Percentiles rank a stretch among this genome's conserved stretches.
phyloP scores from a whole-genome alignment of 345 rosid genomes.

The Litchi chinensis region DNA sequence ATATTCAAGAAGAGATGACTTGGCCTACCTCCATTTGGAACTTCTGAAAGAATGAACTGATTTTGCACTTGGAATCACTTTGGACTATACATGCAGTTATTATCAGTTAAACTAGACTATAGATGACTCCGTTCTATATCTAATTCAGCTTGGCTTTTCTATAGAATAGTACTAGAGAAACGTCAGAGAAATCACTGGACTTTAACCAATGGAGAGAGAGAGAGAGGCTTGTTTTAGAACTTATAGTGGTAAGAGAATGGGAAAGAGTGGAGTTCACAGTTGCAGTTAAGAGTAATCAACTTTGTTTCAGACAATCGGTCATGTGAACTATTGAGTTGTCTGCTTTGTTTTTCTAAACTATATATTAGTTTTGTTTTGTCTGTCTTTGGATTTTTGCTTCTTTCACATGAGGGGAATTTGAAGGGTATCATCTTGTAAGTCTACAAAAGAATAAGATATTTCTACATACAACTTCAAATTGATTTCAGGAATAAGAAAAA shows the following conservation, averaged over 20 bases:
- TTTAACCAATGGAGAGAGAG: conserved; percentile 9
- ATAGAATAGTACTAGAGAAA: conserved; percentile 9
- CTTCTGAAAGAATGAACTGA: conserved; percentile 37
- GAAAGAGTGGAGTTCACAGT: background rate
- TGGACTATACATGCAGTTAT: background rate
- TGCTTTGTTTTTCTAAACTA: background rate
- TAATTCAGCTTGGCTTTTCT: conserved; percentile 11
- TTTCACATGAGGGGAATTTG: background rate
- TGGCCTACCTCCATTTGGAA: conserved; percentile 72
- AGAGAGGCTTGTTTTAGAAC: conserved; percentile 3
- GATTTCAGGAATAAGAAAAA: background rate
- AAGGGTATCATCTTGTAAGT: background rate
- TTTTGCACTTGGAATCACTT: background rate
- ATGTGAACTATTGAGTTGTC: background rate
- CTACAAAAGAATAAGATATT: background rate
- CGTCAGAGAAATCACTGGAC: background rate
- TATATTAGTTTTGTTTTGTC: background rate
- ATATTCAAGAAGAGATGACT: conserved; percentile 52
- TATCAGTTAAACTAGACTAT: conserved; percentile 5
- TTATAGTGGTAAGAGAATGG: background rate
- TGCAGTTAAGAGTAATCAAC: conserved; percentile 3
- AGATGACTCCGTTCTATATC: conserved; percentile 8
- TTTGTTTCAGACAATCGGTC: background rate
- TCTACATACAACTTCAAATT: background rate
- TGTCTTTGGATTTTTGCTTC: background rate